Evolutionary conservation across 2,329 filamentous ascomycete species (phyloP).

Genomic region (Zymoseptoria pseudotritici): DNA sequence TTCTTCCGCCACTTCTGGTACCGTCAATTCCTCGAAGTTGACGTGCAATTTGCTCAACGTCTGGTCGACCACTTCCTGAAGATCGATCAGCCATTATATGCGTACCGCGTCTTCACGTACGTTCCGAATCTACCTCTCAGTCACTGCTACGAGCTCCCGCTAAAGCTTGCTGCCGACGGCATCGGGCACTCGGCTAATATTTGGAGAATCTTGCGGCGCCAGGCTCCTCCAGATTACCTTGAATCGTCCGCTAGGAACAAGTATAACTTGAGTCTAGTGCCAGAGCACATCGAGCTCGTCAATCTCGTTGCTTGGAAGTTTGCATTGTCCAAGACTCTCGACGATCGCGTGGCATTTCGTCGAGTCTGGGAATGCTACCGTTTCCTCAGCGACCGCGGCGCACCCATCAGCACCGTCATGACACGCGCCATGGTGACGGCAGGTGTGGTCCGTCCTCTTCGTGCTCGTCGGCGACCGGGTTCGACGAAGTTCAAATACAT

Average conservation of each 20-base stretch:
- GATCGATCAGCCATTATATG: constrained; percentile 2
- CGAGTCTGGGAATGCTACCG: constrained; percentile 42
- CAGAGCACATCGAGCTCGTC: constrained; percentile 36
- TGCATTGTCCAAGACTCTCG: constrained; percentile 32
- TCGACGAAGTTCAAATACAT: constrained; percentile 37
- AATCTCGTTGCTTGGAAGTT: constrained; percentile 40
- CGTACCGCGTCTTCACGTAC: constrained; percentile 16
- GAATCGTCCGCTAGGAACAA: not conserved
- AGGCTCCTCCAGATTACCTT: constrained; percentile 1
- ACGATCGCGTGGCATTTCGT: constrained; percentile 37
- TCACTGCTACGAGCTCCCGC: constrained; percentile 14
- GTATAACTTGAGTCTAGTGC: not conserved
- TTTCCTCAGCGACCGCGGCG: constrained; percentile 37
- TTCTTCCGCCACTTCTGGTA: not conserved
- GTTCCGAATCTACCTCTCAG: constrained; percentile 13
- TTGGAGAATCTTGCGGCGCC: constrained; percentile 2
- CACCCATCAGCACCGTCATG: constrained; percentile 37
- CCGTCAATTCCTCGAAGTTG: constrained; percentile 6
- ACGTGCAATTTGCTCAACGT: constrained; percentile 4
- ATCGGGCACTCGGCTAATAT: not conserved
- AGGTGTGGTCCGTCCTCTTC: constrained; percentile 39
- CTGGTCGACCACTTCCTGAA: constrained; percentile 18
- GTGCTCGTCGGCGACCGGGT: constrained; percentile 29
- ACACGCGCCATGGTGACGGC: constrained; percentile 45
- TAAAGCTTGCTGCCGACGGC: constrained; percentile 13